phyloP scores from a whole-genome alignment of 768 basidiomycete species.

The Ephemerocybe angulata region DNA sequence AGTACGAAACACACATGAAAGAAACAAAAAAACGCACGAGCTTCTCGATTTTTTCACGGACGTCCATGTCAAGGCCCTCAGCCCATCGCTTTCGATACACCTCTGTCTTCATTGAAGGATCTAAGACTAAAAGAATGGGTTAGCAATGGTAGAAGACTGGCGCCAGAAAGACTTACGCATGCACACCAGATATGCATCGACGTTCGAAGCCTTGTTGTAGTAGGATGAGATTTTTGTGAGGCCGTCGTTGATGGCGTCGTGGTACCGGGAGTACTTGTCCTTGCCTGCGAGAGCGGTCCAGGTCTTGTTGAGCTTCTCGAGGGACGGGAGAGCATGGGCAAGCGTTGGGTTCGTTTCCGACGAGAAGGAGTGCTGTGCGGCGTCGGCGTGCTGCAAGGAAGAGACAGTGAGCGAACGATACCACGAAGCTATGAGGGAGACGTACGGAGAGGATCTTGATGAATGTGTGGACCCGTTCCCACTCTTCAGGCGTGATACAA shows the following conservation, averaged over 20 bases:
- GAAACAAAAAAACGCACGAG: background rate
- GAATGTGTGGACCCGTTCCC: constrained; percentile 18
- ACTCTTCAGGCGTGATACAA: constrained; percentile 19
- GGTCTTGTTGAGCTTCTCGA: constrained; percentile 26
- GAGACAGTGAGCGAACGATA: background rate
- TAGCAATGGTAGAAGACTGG: background rate
- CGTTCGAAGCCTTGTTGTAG: constrained; percentile 24
- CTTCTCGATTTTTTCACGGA: background rate
- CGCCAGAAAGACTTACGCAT: constrained; percentile 18
- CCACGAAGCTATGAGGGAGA: background rate
- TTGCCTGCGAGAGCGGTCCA: constrained; percentile 18
- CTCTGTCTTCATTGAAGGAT: background rate
- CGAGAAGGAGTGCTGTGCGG: constrained; percentile 22
- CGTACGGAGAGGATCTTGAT: constrained; percentile 19
- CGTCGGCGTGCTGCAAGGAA: constrained; percentile 23
- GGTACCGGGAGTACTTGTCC: constrained; percentile 19
- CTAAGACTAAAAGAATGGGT: background rate
- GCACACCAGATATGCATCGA: constrained; percentile 27
- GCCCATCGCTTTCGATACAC: constrained; percentile 1
- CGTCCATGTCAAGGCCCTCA: background rate
- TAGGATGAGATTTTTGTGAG: constrained; percentile 26
- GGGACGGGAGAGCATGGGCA: constrained; percentile 27
- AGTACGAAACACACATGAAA: background rate
- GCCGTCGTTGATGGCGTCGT: constrained; percentile 20
- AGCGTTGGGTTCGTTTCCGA: constrained; percentile 25